A percentile compares a stretch with the other conserved stretches of the same genome.
Conservation (phyloP, 352 stramenopile species). For the Globisporangium apiculatum region DNA sequence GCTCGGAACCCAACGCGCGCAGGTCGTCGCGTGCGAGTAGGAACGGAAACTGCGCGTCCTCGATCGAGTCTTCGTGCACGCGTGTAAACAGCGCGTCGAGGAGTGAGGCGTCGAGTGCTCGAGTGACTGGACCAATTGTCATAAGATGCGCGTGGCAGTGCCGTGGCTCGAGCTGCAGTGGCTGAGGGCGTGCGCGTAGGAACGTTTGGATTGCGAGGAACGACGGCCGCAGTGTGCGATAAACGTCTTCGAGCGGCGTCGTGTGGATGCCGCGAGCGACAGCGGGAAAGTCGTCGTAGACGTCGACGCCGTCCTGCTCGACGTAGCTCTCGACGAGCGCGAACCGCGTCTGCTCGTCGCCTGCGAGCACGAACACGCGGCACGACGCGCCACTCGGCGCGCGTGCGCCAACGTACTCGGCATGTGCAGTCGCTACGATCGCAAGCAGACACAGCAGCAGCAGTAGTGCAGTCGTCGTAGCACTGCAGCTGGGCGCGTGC, state of each 20-base stretch:
- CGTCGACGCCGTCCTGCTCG: constrained; percentile 36
- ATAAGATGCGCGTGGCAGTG: constrained; percentile 47
- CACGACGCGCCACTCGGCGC: constrained; percentile 25
- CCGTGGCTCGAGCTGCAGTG: constrained; percentile 30
- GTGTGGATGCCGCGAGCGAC: constrained; percentile 18
- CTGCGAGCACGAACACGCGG: constrained; percentile 47
- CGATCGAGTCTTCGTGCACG: constrained; percentile 33
- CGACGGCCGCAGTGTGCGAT: constrained; percentile 33
- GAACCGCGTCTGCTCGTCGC: constrained; percentile 28
- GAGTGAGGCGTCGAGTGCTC: constrained; percentile 13
- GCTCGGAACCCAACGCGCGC: constrained; percentile 24
- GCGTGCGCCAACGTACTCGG: constrained; percentile 9
- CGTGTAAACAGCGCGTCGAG: constrained; percentile 21
- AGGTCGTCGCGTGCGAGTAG: constrained; percentile 41
- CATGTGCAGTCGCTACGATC: not conserved
- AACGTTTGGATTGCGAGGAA: constrained; percentile 38
- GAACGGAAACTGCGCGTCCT: constrained; percentile 56
- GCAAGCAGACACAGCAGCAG: constrained; percentile 7
- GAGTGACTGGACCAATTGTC: constrained; percentile 15
- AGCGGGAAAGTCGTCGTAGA: constrained; percentile 33
- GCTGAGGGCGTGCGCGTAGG: constrained; percentile 13
- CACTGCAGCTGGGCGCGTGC: too few relatives aligned
- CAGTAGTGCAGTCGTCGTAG: not conserved
- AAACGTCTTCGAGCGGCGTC: constrained; percentile 21
- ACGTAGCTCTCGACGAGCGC: constrained; percentile 45